Percentiles rank a stretch among this genome's conserved stretches.
Conservation (phyloP, 148 eudicot species). For the Heliamphora exappendiculata region DNA sequence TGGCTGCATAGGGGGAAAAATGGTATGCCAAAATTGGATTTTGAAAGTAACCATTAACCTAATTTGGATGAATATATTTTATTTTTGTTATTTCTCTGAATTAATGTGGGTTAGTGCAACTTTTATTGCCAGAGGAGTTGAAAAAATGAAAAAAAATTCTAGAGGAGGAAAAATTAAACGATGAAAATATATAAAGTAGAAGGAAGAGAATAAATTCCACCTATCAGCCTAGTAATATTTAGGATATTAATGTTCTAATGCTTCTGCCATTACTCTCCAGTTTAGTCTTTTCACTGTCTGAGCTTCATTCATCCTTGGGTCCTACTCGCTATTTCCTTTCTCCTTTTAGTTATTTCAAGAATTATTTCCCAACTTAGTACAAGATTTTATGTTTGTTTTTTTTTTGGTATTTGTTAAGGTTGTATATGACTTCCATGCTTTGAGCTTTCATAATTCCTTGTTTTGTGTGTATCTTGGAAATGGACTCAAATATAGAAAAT, state of each 20-base stretch:
- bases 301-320: neutral
- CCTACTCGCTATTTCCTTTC: neutral
- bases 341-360: slow-evolving; percentile 5
- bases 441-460: neutral
- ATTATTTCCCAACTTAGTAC: neutral
- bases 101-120: neutral
- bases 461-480: neutral
- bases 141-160: neutral
- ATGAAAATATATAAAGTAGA: neutral
- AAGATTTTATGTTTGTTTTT: neutral
- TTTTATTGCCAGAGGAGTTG: neutral
- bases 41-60: neutral
- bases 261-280: neutral
- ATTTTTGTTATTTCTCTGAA: neutral
- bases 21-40: neutral
- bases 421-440: neutral
- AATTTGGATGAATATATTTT: neutral
- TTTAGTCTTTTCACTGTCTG: neutral
- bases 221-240: neutral
- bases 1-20: neutral
- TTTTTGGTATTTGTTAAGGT: neutral
- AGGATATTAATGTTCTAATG: neutral
- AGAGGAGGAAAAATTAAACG: too few relatives aligned
- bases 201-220: neutral
- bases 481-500: too few relatives aligned